A percentile compares a stretch with the other conserved stretches of the same genome.
Evolutionary conservation across 2,329 filamentous ascomycete species (phyloP).

Genomic region (Thelonectria blattea): DNA sequence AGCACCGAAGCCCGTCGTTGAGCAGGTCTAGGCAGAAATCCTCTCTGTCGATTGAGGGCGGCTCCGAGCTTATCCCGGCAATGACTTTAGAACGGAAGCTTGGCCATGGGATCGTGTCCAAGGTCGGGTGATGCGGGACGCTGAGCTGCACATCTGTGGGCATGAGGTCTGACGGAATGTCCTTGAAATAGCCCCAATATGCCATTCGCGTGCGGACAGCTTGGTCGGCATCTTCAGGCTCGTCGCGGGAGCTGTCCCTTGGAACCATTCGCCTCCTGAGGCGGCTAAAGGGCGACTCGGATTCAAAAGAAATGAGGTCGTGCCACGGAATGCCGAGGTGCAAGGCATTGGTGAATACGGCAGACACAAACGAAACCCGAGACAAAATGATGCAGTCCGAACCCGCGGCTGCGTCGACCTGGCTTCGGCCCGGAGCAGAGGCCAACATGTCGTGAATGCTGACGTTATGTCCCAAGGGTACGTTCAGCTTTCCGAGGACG

Average conservation of each 20-base stretch:
- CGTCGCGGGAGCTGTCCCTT: neutral
- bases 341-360: slow-evolving; percentile 1
- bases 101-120: slow-evolving; percentile 14
- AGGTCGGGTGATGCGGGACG: slow-evolving; percentile 9
- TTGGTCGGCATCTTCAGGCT: neutral
- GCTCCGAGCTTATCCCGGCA: slow-evolving; percentile 2
- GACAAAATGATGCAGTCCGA: slow-evolving; percentile 6
- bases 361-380: slow-evolving; percentile 5
- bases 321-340: slow-evolving; percentile 3
- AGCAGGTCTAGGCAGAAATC: slow-evolving; percentile 10
- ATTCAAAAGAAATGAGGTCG: slow-evolving; percentile 3
- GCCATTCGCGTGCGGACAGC: neutral
- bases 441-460: neutral
- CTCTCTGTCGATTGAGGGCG: slow-evolving; percentile 7
- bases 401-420: neutral
- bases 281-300: slow-evolving; percentile 4
- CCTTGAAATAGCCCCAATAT: neutral
- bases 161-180: slow-evolving; percentile 2
- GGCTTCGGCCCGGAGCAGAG: neutral
- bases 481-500: slow-evolving; percentile 5
- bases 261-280: neutral
- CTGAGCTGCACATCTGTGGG: slow-evolving; percentile 9
- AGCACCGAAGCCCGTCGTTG: slow-evolving; percentile 12
- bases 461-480: neutral
- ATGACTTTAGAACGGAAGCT: slow-evolving; percentile 11